Base-by-base conservation (phyloP, 2,329 filamentous ascomycete genomes). In the Calonectria pseudoturangicola region DNA sequence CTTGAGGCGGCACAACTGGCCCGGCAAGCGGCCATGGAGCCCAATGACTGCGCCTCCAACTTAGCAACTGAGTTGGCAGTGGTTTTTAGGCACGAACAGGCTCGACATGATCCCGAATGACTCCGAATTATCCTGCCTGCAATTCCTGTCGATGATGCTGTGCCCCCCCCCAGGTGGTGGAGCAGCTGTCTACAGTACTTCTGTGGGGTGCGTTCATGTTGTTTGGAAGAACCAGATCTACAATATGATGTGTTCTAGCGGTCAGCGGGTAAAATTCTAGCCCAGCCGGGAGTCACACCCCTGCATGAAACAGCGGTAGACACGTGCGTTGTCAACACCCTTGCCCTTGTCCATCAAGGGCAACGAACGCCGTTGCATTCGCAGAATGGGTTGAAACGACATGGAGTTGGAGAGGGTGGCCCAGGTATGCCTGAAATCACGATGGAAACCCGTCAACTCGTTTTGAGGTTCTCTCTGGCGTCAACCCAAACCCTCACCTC, bases 231-330 rank as follows among this genome's bases (percentile, higher is more conserved):
- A 60, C 54, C 36, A 60, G 54, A 41, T 60, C 54, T 25, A 60
- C 54, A 60, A 60, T 60, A 25, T 60, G 54, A 60, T 60, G 54
- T 58, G 54, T 60, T 60, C 54, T 60, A 60, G 54, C 54, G 54
- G 54, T 60, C 54, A 60, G 33, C 30, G 54, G 28, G 33, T 28
- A 25, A n/a, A 16, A 27, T 60, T 39, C 54, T 27, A 41, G 36
- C 21, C 16, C 36, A 39, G 15, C n/a, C 33, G 33, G 33, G 27
- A 33, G 6, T 13, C 2, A 9, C 10, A 33, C 54, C 48, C 54
- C 54, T 60, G 54, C 54, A 41, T 10, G 21, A 60, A 60, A 58
- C 15, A 41, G 54, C 54, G 54, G 33, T 60, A 18, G 54, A 60
- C 54, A 60, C 54, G 54, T 60, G 54, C 54, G 54, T 60, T 41